Evolutionary conservation across 495 filamentous ascomycete genomes (phyloP).

Genomic region (Thermochaetoides thermophila): DNA sequence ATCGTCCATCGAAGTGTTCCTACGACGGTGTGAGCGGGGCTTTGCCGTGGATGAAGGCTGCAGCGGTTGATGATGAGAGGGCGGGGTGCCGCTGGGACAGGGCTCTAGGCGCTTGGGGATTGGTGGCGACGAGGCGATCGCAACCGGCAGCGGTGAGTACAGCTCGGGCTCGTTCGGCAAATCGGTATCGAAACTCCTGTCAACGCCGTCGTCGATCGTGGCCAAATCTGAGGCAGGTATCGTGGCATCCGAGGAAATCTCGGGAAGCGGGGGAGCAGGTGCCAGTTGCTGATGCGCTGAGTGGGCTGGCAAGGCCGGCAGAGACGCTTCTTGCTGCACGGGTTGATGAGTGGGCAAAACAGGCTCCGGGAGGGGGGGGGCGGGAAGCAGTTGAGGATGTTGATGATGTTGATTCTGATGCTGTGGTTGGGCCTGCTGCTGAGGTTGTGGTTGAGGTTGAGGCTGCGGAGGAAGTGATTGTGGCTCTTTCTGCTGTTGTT

Average conservation of each 20-base stretch:
- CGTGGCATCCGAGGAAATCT: constrained; percentile 89
- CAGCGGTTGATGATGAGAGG: constrained; percentile 47
- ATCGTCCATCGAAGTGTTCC: constrained; percentile 66
- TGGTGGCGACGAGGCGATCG: constrained; percentile 78
- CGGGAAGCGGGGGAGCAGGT: constrained; percentile 22
- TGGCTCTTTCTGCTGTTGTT: too few species aligned
- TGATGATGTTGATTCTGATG: too few species aligned
- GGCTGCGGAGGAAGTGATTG: too few species aligned
- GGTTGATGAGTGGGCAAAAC: constrained; percentile 17
- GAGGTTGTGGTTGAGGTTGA: too few species aligned
- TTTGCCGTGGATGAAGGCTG: constrained; percentile 40
- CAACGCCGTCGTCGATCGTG: constrained; percentile 42
- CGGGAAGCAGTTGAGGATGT: too few species aligned
- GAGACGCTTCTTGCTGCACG: constrained; percentile 14
- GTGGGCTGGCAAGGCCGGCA: constrained; percentile 19
- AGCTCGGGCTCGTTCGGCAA: constrained; percentile 42
- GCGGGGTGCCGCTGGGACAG: constrained; percentile 56
- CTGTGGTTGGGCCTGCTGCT: too few species aligned
- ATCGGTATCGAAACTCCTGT: constrained; percentile 32
- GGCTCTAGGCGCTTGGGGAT: constrained; percentile 46
- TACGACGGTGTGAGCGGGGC: constrained; percentile 52
- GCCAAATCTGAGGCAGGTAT: constrained; percentile 72
- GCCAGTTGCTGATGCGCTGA: constrained; percentile 11
- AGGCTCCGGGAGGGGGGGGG: constrained; percentile 12
- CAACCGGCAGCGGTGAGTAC: constrained; percentile 39